phyloP scores from a whole-genome alignment of 2,329 filamentous ascomycete species.

The Lachnellula occidentalis region DNA sequence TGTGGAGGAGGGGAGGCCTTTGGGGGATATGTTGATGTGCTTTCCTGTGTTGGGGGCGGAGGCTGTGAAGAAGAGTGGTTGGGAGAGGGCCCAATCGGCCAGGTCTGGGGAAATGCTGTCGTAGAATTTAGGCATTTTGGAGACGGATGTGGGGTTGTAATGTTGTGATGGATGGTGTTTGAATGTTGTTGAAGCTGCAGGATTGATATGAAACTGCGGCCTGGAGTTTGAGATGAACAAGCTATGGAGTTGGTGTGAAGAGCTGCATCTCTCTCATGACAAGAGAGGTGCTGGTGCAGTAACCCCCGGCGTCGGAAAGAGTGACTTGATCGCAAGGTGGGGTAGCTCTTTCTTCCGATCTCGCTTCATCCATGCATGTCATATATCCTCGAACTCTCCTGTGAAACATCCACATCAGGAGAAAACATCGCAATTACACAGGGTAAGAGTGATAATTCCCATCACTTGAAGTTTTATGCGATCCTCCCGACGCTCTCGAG shows the following conservation, averaged over 20 bases:
- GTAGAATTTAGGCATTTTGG: constrained; percentile 54
- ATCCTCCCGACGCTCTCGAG: background rate
- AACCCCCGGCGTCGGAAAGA: background rate
- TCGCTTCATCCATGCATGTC: background rate
- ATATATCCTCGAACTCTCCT: background rate
- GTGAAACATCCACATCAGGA: background rate
- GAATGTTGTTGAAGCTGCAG: background rate
- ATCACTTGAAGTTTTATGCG: constrained; percentile 12
- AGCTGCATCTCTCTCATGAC: too few species aligned
- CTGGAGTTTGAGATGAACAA: background rate
- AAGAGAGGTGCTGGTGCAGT: background rate
- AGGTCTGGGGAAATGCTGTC: constrained; percentile 50
- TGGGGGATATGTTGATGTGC: constrained; percentile 76
- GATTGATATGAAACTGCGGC: background rate
- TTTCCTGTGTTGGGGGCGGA: constrained; percentile 62
- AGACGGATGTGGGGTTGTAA: background rate
- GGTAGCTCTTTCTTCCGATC: background rate
- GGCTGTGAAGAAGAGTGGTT: constrained; percentile 71
- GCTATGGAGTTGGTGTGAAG: too few species aligned
- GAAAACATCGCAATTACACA: constrained; percentile 1
- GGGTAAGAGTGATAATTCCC: constrained; percentile 24
- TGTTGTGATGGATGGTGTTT: background rate
- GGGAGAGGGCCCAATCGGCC: constrained; percentile 56
- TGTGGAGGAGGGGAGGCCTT: constrained; percentile 59
- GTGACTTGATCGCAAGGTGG: background rate